Conservation (phyloP, 768 basidiomycete species). For the Lentinula edodes region DNA sequence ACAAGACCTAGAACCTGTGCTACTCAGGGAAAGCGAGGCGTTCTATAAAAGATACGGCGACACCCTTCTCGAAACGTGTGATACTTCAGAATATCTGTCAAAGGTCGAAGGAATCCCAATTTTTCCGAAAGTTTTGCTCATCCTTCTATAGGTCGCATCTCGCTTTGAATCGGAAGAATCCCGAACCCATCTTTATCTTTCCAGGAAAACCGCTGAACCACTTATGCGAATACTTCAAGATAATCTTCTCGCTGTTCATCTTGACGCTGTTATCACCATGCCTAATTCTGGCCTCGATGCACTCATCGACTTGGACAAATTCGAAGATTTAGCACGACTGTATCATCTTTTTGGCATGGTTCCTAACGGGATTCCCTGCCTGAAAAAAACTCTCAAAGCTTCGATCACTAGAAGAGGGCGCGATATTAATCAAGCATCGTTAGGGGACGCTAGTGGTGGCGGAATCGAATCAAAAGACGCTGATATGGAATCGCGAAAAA, state of each 20-base stretch:
- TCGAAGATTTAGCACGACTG: slow-evolving; percentile 71
- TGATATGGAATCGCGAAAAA: background rate
- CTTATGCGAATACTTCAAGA: slow-evolving; percentile 74
- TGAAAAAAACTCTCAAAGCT: slow-evolving; percentile 65
- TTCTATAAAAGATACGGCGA: slow-evolving; percentile 80
- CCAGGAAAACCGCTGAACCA: slow-evolving; percentile 61
- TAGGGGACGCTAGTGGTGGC: slow-evolving; percentile 31
- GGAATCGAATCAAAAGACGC: slow-evolving; percentile 13
- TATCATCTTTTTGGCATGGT: slow-evolving; percentile 73
- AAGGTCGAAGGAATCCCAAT: slow-evolving; percentile 44
- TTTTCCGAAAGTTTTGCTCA: slow-evolving; percentile 1
- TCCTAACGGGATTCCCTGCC: slow-evolving; percentile 53
- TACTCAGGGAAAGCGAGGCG: slow-evolving; percentile 68
- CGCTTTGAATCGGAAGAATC: slow-evolving; percentile 81
- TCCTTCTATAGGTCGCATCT: slow-evolving; percentile 57
- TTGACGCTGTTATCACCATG: slow-evolving; percentile 71
- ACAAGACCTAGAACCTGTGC: slow-evolving; percentile 74
- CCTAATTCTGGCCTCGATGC: slow-evolving; percentile 74
- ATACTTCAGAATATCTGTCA: slow-evolving; percentile 77
- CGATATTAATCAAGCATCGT: slow-evolving; percentile 68
- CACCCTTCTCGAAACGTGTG: slow-evolving; percentile 63
- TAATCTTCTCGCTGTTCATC: slow-evolving; percentile 71
- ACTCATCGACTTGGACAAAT: slow-evolving; percentile 81
- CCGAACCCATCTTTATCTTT: slow-evolving; percentile 82
- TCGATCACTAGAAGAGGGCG: slow-evolving; percentile 72